Evolutionary conservation across 257 asterid species (phyloP).

Genomic region (Nyctanthes arbortristis): DNA sequence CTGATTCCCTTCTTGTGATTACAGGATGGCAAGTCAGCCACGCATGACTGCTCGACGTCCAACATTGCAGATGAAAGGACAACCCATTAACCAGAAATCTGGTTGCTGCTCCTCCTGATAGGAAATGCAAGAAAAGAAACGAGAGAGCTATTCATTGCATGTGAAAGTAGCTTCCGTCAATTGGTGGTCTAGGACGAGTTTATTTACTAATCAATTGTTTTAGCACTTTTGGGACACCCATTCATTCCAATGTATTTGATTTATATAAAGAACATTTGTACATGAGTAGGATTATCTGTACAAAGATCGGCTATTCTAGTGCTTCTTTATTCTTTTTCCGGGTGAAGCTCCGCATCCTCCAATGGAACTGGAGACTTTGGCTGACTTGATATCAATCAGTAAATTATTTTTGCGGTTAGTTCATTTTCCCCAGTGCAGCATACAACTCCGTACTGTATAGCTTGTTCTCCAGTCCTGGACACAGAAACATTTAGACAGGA

Average conservation of each 20-base stretch:
- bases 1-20: background rate
- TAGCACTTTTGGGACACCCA: constrained; percentile 27
- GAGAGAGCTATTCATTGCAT: constrained; percentile 26
- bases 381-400: too few relatives aligned
- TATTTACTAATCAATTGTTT: constrained; percentile 23
- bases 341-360: background rate
- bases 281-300: constrained; percentile 43
- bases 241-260: constrained; percentile 51
- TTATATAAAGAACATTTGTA: constrained; percentile 40
- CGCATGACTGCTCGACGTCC: constrained; percentile 73
- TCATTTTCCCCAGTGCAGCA: too few relatives aligned
- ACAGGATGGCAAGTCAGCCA: constrained; percentile 94
- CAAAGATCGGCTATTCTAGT: too few relatives aligned
- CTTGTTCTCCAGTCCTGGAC: background rate
- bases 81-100: constrained; percentile 74
- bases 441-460: too few relatives aligned
- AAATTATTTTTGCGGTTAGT: too few relatives aligned
- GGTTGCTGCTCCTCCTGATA: constrained; percentile 82
- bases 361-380: background rate
- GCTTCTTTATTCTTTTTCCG: background rate
- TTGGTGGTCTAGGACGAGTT: constrained; percentile 32
- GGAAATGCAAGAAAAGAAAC: background rate
- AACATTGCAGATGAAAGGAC: constrained; percentile 82
- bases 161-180: constrained; percentile 32
- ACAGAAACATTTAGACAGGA: background rate